Evolutionary conservation across 805 yeast species (phyloP), one percentile per base, ranked within the genome.

Genomic region (Kazachstania psychrophila): DNA sequence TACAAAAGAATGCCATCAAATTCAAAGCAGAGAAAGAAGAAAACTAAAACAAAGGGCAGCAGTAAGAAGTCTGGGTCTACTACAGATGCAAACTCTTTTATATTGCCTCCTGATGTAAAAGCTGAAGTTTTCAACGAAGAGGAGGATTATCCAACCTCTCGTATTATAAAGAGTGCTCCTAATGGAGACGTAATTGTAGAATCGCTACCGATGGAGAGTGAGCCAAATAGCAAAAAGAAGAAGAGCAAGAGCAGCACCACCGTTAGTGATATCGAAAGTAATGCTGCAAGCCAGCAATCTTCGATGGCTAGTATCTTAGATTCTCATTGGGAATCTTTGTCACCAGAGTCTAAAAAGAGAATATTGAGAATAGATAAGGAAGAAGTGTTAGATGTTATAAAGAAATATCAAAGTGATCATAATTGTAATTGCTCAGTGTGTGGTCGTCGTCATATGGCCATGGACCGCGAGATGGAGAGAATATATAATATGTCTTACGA

Each of bases 121-220:
- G 75, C 73, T 2, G 68, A 74, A 32, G 47, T 76, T 18, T 70
- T 69, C 49, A 66, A 76, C 47, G 74, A 78, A 11, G 65, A 69
- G 27, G 69, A 72, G 24, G 85, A 78, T 12, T 81, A 81, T 50
- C 92, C 92, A 2, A 68, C 72, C 11, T 78, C 87, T 7, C 58
- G 92, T 39, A 76, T 81, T 4, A 75, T 81, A 31, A 79, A 74
- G 46, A 77, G 78, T 46, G 81, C 73, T 3, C 70, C 78, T 4
- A 79, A 82, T 53, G 94, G 94, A 6, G 84, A 80, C 46, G 81
- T 83, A 5, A 72, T 82, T 33, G 86, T 84, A 17, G 80, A 81
- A 47, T 54, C 60, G 23, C 46, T 59, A 34, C 48, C 40, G 3
- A 15, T 43, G 28, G 51, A 39, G 19, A 52, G 39, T 43, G 49